Evolutionary conservation across 169 alveolate species (phyloP).

Genomic region (Haemoproteus tartakovskyi): DNA sequence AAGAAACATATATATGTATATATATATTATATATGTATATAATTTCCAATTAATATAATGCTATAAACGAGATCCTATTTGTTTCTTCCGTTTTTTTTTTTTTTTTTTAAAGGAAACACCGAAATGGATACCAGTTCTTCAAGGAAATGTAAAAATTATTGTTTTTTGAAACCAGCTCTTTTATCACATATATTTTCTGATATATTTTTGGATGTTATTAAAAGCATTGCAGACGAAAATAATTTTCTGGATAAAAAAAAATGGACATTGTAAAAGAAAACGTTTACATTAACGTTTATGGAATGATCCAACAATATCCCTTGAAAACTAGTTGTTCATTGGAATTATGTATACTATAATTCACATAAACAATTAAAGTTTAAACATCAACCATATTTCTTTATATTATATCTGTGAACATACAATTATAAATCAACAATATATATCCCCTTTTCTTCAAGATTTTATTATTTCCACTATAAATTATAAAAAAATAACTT

Average conservation of each 20-base stretch:
- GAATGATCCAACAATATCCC: no score
- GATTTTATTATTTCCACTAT: no score
- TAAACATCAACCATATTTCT: neutral
- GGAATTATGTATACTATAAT: no score
- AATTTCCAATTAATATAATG: no score
- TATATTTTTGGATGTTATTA: conserved; percentile 57
- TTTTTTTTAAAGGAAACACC: conserved; percentile 13
- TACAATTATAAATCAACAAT: no score
- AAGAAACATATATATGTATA: neutral
- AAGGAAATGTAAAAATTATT: conserved; percentile 17
- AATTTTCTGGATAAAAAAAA: conserved; percentile 21
- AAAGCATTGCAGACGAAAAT: conserved; percentile 24
- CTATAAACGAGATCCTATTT: neutral
- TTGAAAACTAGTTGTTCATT: no score
- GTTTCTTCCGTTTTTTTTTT: neutral
- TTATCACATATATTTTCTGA: conserved; percentile 56
- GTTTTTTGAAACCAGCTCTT: conserved; percentile 63
- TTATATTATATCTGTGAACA: no score
- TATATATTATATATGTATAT: no score
- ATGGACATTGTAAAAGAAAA: conserved; percentile 1
- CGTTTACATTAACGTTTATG: no score
- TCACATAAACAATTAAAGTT: no score
- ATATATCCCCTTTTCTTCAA: no score
- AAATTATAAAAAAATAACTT: no score
- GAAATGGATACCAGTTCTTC: conserved; percentile 2